Conservation (phyloP, 148 eudicot species). For the Oxyria digyna region DNA sequence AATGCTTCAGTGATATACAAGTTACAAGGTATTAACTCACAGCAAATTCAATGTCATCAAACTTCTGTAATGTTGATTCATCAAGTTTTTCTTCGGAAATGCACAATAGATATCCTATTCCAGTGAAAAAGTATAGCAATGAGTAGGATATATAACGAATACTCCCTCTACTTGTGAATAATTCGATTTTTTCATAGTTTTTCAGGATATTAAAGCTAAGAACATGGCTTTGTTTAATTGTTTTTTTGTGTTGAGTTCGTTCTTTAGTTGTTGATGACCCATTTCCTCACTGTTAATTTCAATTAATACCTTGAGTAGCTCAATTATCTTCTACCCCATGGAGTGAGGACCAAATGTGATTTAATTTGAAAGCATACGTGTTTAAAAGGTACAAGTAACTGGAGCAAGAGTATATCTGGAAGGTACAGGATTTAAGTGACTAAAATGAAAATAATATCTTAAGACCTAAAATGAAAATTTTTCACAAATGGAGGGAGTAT, state of each 20-base stretch:
- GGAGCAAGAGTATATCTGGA: neutral
- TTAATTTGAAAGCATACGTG: neutral
- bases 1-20: neutral
- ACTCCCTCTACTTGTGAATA: neutral
- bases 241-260: neutral
- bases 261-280: neutral
- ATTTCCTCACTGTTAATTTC: neutral
- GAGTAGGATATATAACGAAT: slow-evolving; percentile 4
- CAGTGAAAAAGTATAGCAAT: slow-evolving; percentile 5
- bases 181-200: neutral
- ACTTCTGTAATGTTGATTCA: slow-evolving; percentile 42
- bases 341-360: neutral
- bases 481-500: neutral
- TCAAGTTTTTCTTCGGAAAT: slow-evolving; percentile 64
- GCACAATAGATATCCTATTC: slow-evolving; percentile 81
- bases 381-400: neutral
- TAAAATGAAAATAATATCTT: neutral
- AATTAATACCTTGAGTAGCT: neutral
- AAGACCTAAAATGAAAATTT: neutral
- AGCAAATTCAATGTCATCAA: slow-evolving; percentile 86
- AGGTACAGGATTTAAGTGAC: neutral
- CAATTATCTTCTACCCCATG: neutral
- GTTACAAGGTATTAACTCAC: slow-evolving; percentile 33
- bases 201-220: neutral
- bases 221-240: neutral